Evolutionary conservation across 108 stramenopile species (phyloP).

Genomic region (Asterionellopsis glacialis): DNA sequence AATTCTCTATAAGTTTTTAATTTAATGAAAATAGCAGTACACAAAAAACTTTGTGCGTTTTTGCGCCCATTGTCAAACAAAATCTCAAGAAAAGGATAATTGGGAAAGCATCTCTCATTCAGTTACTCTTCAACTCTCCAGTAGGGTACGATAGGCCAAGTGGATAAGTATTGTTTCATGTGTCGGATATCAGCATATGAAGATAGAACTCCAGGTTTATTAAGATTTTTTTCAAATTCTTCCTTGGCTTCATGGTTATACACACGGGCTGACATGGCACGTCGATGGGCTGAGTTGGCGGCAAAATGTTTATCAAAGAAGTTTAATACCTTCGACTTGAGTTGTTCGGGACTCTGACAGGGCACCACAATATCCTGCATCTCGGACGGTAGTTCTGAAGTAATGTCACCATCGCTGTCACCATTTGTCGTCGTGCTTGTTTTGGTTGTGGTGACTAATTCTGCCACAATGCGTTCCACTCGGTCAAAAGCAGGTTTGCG

Average conservation of each 20-base stretch:
- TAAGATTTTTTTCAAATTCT: constrained; percentile 55
- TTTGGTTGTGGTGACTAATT: constrained; percentile 18
- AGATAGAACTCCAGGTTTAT: constrained; percentile 62
- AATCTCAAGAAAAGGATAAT: no score
- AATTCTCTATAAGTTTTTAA: no score
- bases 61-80: no score
- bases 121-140: constrained; percentile 23
- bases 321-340: constrained; percentile 61
- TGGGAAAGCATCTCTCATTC: no score
- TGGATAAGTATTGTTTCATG: constrained; percentile 69
- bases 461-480: constrained; percentile 60
- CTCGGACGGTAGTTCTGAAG: constrained; percentile 12
- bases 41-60: no score
- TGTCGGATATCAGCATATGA: constrained; percentile 64
- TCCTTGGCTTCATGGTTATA: constrained; percentile 59
- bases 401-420: constrained; percentile 15
- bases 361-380: background rate
- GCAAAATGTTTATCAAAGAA: constrained; percentile 67
- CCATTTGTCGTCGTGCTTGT: constrained; percentile 9
- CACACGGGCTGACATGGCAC: constrained; percentile 65
- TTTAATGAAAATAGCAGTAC: no score
- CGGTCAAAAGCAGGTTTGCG: constrained; percentile 68
- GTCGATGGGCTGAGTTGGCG: constrained; percentile 40
- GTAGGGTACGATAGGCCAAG: constrained; percentile 72
- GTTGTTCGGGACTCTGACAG: constrained; percentile 27